Percentiles rank a stretch among this genome's conserved stretches.
Conservation (phyloP, 2,329 filamentous ascomycete species). For the Xylaria sp. region DNA sequence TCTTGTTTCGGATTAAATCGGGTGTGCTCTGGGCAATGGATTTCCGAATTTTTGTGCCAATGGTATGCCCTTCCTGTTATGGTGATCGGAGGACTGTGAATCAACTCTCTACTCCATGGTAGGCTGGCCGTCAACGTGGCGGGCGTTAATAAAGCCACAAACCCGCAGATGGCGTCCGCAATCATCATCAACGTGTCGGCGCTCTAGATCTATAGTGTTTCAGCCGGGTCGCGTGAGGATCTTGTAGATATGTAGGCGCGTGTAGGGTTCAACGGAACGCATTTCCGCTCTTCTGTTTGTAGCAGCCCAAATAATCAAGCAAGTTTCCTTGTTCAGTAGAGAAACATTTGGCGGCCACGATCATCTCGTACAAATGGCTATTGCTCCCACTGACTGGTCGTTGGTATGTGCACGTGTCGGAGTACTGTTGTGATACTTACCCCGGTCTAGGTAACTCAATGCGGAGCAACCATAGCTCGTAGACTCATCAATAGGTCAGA, state of each 20-base stretch:
- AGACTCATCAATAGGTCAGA: not conserved
- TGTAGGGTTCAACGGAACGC: constrained; percentile 55
- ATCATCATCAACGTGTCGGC: constrained; percentile 49
- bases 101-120: not conserved
- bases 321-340: constrained; percentile 33
- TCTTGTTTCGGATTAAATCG: constrained; percentile 42
- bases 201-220: constrained; percentile 53
- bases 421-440: constrained; percentile 27
- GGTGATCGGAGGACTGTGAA: not conserved
- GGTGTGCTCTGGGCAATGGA: constrained; percentile 52
- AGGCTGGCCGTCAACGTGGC: constrained; percentile 57
- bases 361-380: constrained; percentile 19
- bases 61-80: no score
- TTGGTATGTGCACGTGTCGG: constrained; percentile 14
- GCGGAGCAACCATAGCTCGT: not conserved
- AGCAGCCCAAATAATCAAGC: constrained; percentile 38
- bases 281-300: constrained; percentile 54
- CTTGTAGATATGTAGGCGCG: constrained; percentile 53
- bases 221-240: constrained; percentile 53
- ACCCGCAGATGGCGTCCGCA: constrained; percentile 55
- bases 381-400: constrained; percentile 20
- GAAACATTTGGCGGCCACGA: constrained; percentile 49
- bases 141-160: constrained; percentile 52
- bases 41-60: constrained; percentile 56
- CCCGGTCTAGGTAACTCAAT: not conserved